Percentiles rank a stretch among this genome's conserved stretches.
phyloP scores from a whole-genome alignment of 1,139 yeast species.

The Blastobotrys serpentis region DNA sequence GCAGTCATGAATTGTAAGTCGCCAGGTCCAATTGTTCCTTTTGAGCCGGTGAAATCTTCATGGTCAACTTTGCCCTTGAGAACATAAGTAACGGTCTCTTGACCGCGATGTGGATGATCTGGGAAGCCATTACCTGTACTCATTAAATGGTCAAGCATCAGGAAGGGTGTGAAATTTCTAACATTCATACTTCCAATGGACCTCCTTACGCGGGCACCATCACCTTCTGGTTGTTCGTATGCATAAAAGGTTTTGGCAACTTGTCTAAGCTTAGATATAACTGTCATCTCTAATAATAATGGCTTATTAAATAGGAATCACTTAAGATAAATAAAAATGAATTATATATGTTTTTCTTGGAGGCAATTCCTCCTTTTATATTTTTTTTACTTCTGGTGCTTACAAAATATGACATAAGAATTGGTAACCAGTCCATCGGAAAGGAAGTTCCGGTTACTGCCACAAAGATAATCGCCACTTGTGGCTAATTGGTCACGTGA shows the following conservation, averaged over 20 bases:
- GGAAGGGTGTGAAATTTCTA: constrained; percentile 78
- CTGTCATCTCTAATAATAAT: too few species aligned
- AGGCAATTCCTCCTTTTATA: too few species aligned
- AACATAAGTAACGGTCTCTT: constrained; percentile 85
- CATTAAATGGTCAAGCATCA: constrained; percentile 76
- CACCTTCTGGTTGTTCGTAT: constrained; percentile 79
- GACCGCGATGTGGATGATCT: constrained; percentile 91
- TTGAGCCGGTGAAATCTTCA: constrained; percentile 85
- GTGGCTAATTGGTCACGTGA: too few species aligned
- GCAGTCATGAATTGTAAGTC: constrained; percentile 96
- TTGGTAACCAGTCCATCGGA: too few species aligned
- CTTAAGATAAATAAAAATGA: too few species aligned
- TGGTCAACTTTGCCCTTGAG: constrained; percentile 86
- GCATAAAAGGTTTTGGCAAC: constrained; percentile 63
- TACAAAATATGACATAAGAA: not conserved
- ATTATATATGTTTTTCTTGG: not conserved
- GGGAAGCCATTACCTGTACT: constrained; percentile 79
- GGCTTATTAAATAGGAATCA: too few species aligned
- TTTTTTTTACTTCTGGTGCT: too few species aligned
- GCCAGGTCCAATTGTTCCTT: constrained; percentile 76
- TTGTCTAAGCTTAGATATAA: constrained; percentile 47
- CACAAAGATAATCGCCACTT: not conserved
- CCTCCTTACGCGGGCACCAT: constrained; percentile 80
- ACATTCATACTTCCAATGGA: constrained; percentile 69
- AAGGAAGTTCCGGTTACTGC: too few species aligned